Evolutionary conservation across 2,329 filamentous ascomycete species (phyloP).

Genomic region (Penicillium digitatum): DNA sequence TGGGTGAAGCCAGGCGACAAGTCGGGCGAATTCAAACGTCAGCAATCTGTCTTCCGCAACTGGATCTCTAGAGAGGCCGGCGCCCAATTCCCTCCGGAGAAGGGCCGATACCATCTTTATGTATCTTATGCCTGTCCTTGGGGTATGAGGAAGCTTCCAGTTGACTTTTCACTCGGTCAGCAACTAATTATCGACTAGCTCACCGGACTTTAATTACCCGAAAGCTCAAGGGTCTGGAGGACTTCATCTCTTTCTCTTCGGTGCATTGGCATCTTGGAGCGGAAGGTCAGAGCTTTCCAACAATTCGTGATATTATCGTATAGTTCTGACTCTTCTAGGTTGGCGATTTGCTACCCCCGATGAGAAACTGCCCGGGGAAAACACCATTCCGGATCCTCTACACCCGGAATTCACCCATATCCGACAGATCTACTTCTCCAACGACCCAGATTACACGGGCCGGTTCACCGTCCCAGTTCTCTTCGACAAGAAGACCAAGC

Average conservation of each 20-base stretch:
- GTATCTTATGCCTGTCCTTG: slow-evolving; percentile 93
- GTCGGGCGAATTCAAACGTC: slow-evolving; percentile 88
- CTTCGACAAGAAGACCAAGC: slow-evolving; percentile 64
- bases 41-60: slow-evolving; percentile 75
- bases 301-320: background rate
- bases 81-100: slow-evolving; percentile 77
- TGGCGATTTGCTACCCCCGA: slow-evolving; percentile 76
- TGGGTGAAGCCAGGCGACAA: slow-evolving; percentile 77
- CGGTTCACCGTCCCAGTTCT: slow-evolving; percentile 86
- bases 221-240: slow-evolving; percentile 86
- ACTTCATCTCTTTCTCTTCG: slow-evolving; percentile 72
- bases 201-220: slow-evolving; percentile 82
- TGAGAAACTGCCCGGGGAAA: slow-evolving; percentile 56
- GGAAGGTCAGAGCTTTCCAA: slow-evolving; percentile 50
- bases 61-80: slow-evolving; percentile 69
- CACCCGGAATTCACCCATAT: slow-evolving; percentile 67
- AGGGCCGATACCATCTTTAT: slow-evolving; percentile 89
- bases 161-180: slow-evolving; percentile 14
- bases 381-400: slow-evolving; percentile 54
- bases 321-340: slow-evolving; percentile 45
- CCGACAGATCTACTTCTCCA: slow-evolving; percentile 73
- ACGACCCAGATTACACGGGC: slow-evolving; percentile 66
- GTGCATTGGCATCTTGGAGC: slow-evolving; percentile 87
- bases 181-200: slow-evolving; percentile 47
- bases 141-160: slow-evolving; percentile 46